phyloP scores from a whole-genome alignment of 768 basidiomycete genomes.

The Podaxis sp. region DNA sequence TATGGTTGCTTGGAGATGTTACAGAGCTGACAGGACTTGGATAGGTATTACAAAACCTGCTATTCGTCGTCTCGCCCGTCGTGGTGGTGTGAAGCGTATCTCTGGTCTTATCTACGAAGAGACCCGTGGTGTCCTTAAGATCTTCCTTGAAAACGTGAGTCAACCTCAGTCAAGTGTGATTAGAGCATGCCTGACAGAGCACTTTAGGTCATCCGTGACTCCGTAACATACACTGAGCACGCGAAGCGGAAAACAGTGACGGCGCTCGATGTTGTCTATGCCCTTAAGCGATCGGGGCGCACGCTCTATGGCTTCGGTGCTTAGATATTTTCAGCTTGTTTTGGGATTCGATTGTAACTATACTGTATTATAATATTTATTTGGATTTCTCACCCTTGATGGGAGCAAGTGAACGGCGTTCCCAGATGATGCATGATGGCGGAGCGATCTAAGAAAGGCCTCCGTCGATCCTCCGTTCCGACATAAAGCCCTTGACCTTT shows the following conservation, averaged over 20 bases:
- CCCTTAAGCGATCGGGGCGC: conserved; percentile 80
- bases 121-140: conserved; percentile 93
- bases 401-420: background rate
- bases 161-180: conserved; percentile 27
- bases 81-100: conserved; percentile 98
- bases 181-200: background rate
- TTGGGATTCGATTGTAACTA: conserved; percentile 15
- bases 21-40: conserved; percentile 25
- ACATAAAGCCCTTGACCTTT: conserved; percentile 30
- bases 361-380: conserved; percentile 13
- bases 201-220: conserved; percentile 86
- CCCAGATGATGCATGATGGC: background rate
- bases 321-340: conserved; percentile 35
- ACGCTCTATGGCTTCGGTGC: conserved; percentile 94
- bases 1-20: conserved; percentile 24
- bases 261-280: conserved; percentile 91
- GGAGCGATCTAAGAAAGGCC: background rate
- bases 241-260: conserved; percentile 96
- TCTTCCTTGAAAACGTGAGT: conserved; percentile 86
- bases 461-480: conserved; percentile 42
- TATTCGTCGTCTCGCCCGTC: conserved; percentile 92
- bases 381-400: conserved; percentile 2
- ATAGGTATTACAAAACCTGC: conserved; percentile 88
- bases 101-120: conserved; percentile 94
- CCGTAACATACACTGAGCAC: conserved; percentile 98